Conservation (phyloP, 2,329 filamentous ascomycete species). For the Fusarium redolens region DNA sequence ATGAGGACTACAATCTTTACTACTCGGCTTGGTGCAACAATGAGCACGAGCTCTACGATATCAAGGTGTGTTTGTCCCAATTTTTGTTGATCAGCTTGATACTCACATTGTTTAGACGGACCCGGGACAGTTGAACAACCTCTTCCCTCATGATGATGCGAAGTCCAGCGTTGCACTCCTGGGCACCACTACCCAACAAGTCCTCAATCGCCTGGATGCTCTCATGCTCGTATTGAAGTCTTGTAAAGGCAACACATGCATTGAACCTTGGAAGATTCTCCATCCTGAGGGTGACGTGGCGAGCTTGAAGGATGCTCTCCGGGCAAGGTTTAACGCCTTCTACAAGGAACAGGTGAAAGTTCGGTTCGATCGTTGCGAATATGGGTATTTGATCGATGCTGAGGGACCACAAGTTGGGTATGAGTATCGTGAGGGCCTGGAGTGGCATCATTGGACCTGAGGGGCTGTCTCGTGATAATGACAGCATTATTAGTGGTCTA, state of each 20-base stretch:
- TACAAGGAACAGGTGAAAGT: slow-evolving; percentile 63
- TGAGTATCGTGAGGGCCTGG: slow-evolving; percentile 43
- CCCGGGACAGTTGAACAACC: slow-evolving; percentile 63
- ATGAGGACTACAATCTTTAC: slow-evolving; percentile 67
- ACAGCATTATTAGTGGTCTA: not conserved
- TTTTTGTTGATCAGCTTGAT: not conserved
- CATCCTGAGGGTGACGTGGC: slow-evolving; percentile 65
- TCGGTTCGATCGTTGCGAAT: slow-evolving; percentile 63
- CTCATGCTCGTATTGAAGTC: slow-evolving; percentile 71
- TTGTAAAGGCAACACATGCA: slow-evolving; percentile 65
- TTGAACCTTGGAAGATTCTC: slow-evolving; percentile 66
- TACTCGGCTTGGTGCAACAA: slow-evolving; percentile 78
- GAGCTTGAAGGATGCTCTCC: slow-evolving; percentile 63
- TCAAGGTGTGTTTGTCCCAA: slow-evolving; percentile 53
- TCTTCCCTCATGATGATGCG: slow-evolving; percentile 34
- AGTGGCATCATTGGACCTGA: slow-evolving; percentile 47
- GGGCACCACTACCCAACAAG: slow-evolving; percentile 46
- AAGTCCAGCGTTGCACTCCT: slow-evolving; percentile 28
- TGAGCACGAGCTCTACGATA: slow-evolving; percentile 74
- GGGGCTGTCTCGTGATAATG: not conserved
- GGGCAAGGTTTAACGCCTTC: slow-evolving; percentile 61
- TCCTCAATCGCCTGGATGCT: slow-evolving; percentile 65
- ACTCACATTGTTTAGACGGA: slow-evolving; percentile 55
- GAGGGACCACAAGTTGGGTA: slow-evolving; percentile 62
- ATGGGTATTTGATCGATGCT: slow-evolving; percentile 65